Base-by-base conservation (phyloP, 345 rosid species). In the Erucastrum elatum region DNA sequence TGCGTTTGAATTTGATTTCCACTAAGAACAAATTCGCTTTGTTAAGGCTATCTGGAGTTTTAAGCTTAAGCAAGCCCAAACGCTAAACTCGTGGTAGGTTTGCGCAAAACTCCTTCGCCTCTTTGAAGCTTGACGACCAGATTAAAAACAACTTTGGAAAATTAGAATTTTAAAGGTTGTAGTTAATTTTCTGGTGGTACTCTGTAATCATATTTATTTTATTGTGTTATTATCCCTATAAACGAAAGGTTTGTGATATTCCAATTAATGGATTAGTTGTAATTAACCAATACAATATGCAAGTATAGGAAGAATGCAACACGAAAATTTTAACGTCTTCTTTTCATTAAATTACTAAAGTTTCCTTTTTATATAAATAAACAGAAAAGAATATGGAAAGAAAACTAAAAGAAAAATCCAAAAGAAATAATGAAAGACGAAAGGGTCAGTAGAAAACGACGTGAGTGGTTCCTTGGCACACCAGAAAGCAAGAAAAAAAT, bases 371-470 rank as follows among this genome's bases (percentile, higher is more conserved):
- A 6, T 6, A 44, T n/a, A 60, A 60, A 34, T 46, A 66, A 79
- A 60, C 25, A 33, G 2, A 73, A 77, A 66, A 37, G 59, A 61
- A 62, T 72, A 73, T 46, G 60, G 77, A 73, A 79, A 79, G 77
- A 72, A 71, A 66, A 67, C 46, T 58, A 72, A 9, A 73, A 46
- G 68, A 72, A 79, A 79, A 73, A 67, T 72, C 64, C 74, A 73
- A 79, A 73, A 41, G 16, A 78, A 66, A 66, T 37, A 34, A 79
- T 49, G 39, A 67, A 68, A 27, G 27, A 74, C 58, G 69, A 79
- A 74, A 61, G 72, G 71, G 71, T 70, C 79, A 75, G 79, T 70
- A 69, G 83, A 80, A 75, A 80, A 75, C 76, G 83, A 80, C 79
- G 74, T 70, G 79, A 80, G 83, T 80, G 83, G 83, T 75, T 70